Base-by-base conservation (phyloP, 495 filamentous ascomycete genomes). In the Pseudevernia furfuracea region DNA sequence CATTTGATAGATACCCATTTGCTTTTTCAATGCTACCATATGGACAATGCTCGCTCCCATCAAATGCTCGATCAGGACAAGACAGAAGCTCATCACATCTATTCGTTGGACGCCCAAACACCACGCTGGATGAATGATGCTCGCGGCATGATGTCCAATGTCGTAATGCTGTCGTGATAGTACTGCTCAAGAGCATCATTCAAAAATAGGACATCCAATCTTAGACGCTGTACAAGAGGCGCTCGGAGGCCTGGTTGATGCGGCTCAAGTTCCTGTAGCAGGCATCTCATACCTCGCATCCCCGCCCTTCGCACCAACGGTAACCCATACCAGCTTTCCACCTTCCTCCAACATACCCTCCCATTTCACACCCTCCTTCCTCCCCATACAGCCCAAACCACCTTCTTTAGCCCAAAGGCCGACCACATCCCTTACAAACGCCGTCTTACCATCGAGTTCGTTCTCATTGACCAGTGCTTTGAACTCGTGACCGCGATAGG, bases 241-340 rank as follows among this genome's bases (percentile, higher is more conserved):
- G 43, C n/a, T 55, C 52, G 7, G 52, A 11, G 52, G 5, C 6
- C 9, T 8, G 15, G 7, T 55, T 2, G 21, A 25, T 23, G 41
- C 30, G 25, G 12, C 25, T 59, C 25, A 59, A 12, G 17, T 34
- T 38, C 28, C 58, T 7, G 21, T 5, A 39, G 36, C 61, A 49
- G 66, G 60, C 32, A 64, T 62, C 19, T 76, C 75, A 70, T 81
- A 80, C 56, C 78, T 73, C 4, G 77, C 80, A 76, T 96, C 91
- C 4, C 89, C 90, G 67, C 84, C 84, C 57, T 84, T 82, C 12
- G 89, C 87, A 6, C 91, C 91, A 44, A 94, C 88, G 0, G 86
- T 90, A 6, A 89, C 89, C 90, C 90, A 94, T 23, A 91, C 89
- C 60, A 88, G 84, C 75, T 91, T 92, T 56, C 81, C 84, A 44